Base-by-base conservation (phyloP, 2,329 filamentous ascomycete species). In the Aspergillus piperis region DNA sequence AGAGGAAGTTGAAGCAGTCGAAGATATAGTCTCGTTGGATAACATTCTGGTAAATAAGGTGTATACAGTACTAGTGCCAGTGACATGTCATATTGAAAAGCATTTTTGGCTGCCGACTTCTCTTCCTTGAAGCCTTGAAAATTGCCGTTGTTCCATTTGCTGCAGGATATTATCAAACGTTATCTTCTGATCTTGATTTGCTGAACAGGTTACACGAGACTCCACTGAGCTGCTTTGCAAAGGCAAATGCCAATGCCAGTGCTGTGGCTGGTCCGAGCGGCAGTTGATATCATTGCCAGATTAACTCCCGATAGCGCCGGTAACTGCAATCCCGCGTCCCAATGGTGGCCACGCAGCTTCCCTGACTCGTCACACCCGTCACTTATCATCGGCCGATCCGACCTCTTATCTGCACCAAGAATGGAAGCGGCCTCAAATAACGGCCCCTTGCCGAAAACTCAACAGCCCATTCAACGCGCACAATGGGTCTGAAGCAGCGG, bases 1-100 rank as follows among this genome's bases (percentile, higher is more conserved):
- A 71, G 52, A 70, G 71, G 63, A 71, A 71, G 57, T 64, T 77
- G 47, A 61, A 58, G 4, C 32, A 36, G 55, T 68, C 71, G 8
- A 74, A 71, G 61, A 72, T 74, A 19, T 73, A 60, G 62, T 23
- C 10, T 1, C 1, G 19, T 42, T 19, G 39, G n/a, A 11, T 42
- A 19, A 3, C 10, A 19, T 19, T 10, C 4, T 44, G 41, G 27
- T 30, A 11, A 13, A 2, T 10, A 21, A 3, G 2, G 41, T 44
- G 19, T 44, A 23, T 13, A 15, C 21, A 30, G 8, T 30, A 30
- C 7, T 44, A 44, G 10, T 21, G 5, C 8, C 21, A 19, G 19
- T 23, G 41, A 44, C 19, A 23, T 21, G 10, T 36, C 11, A 36
- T 10, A 30, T 36, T 36, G 4, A 36, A 36, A 15, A 5, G 30